phyloP scores from a whole-genome alignment of 2,329 filamentous ascomycete genomes.

The Penicillium sumatraense region DNA sequence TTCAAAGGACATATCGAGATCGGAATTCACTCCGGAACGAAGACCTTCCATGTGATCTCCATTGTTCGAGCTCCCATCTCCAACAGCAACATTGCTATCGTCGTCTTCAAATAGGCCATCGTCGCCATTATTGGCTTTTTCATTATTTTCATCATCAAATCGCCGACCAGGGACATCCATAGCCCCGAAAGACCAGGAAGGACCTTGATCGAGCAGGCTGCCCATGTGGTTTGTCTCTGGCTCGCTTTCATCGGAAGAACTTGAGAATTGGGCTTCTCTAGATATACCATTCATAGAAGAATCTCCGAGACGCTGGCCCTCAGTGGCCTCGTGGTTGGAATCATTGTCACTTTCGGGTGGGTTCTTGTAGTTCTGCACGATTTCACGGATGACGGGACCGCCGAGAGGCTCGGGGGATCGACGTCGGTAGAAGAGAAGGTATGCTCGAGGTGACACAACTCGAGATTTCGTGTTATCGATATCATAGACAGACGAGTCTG shows the following conservation, averaged over 20 bases:
- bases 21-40: constrained; percentile 29
- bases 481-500: constrained; percentile 75
- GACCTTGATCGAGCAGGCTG: constrained; percentile 26
- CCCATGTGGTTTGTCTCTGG: constrained; percentile 1
- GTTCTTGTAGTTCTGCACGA: constrained; percentile 67
- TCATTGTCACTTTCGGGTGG: constrained; percentile 55
- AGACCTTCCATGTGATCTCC: constrained; percentile 38
- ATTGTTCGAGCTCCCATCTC: constrained; percentile 39
- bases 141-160: constrained; percentile 17
- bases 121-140: constrained; percentile 31
- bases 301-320: constrained; percentile 23
- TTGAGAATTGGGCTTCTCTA: neutral
- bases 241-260: constrained; percentile 16
- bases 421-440: constrained; percentile 94
- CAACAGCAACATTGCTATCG: constrained; percentile 46
- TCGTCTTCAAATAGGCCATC: constrained; percentile 42
- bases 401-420: constrained; percentile 78
- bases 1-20: constrained; percentile 34
- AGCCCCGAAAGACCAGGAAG: constrained; percentile 45
- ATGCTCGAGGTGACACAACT: constrained; percentile 77
- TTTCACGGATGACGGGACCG: constrained; percentile 72
- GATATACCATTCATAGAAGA: neutral
- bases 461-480: constrained; percentile 60
- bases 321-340: constrained; percentile 15
- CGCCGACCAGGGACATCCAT: constrained; percentile 2